These are phyloP conservation scores for Physcomitrellopsis africana DNA, from an alignment of 225 moss, liverwort and hornwort genomes.

Conservation along the genomic window DNA sequence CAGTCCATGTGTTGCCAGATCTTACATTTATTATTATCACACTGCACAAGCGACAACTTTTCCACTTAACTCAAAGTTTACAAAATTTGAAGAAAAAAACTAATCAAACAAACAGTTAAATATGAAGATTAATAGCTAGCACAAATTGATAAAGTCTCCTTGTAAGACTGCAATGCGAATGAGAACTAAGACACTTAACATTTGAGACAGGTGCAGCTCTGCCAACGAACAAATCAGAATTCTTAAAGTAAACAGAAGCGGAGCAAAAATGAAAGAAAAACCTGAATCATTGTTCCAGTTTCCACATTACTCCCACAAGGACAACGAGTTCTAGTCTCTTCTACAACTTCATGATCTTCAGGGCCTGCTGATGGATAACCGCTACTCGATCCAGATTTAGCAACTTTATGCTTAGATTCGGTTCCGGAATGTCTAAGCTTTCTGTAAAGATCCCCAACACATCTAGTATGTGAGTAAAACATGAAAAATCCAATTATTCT, in stretches of 20 bases:
- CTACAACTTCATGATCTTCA: slow-evolving; percentile 51
- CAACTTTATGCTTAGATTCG: slow-evolving; percentile 50
- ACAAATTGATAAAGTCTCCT: slow-evolving; percentile 3
- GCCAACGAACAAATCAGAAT: slow-evolving; percentile 1
- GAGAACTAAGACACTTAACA: neutral
- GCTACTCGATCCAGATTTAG: slow-evolving; percentile 71
- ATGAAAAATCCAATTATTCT: neutral
- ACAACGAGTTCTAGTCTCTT: slow-evolving; percentile 73
- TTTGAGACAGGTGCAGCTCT: neutral
- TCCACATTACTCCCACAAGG: slow-evolving; percentile 74
- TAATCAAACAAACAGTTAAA: neutral
- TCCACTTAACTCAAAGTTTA: neutral
- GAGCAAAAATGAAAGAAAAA: slow-evolving; percentile 17
- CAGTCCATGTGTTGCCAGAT: slow-evolving; percentile 91
- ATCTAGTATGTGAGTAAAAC: slow-evolving; percentile 11
- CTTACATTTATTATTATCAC: slow-evolving; percentile 81
- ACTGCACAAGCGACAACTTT: slow-evolving; percentile 43
- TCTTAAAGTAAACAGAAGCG: neutral
- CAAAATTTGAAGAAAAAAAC: neutral
- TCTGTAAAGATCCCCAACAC: slow-evolving; percentile 40
- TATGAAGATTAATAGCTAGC: neutral
- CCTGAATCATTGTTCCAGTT: slow-evolving; percentile 81
- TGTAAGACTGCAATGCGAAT: neutral
- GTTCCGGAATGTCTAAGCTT: slow-evolving; percentile 58
- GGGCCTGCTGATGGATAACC: slow-evolving; percentile 70